A percentile compares a stretch with the other conserved stretches of the same genome.
Evolutionary conservation across 345 rosid species (phyloP).

Genomic region (Citrus australasica): DNA sequence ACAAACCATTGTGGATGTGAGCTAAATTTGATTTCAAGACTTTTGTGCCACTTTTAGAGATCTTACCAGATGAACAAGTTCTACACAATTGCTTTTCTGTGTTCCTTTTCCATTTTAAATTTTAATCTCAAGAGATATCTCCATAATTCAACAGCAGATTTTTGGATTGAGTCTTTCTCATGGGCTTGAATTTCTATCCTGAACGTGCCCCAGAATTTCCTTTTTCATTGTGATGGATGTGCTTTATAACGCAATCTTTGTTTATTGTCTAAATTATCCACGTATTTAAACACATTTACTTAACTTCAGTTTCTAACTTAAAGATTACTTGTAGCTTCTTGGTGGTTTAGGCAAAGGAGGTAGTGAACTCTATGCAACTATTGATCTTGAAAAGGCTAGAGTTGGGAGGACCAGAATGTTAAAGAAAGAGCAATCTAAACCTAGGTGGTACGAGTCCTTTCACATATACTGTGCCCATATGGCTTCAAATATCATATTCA

Average conservation of each 20-base stretch:
- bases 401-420: constrained; percentile 84
- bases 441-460: constrained; percentile 87
- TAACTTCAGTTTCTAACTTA: constrained; percentile 13
- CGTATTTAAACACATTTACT: not conserved
- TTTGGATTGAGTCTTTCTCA: not conserved
- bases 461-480: constrained; percentile 90
- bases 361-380: constrained; percentile 69
- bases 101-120: too few species aligned
- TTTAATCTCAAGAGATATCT: too few species aligned
- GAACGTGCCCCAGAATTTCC: not conserved
- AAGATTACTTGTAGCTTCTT: constrained; percentile 48
- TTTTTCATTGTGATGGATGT: not conserved
- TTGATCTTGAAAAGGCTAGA: constrained; percentile 89
- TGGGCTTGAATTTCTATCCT: not conserved
- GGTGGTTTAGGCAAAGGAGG: constrained; percentile 89
- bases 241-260: not conserved
- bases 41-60: not conserved
- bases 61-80: too few species aligned
- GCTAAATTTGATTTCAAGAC: not conserved
- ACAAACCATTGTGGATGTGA: too few species aligned
- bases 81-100: too few species aligned
- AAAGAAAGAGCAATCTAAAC: constrained; percentile 53
- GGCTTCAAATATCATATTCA: constrained; percentile 79
- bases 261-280: not conserved
- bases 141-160: too few species aligned